Evolutionary conservation across 495 filamentous ascomycete genomes (phyloP), one percentile per base, ranked within the genome.

Genomic region (Endocarpon pusillum): DNA sequence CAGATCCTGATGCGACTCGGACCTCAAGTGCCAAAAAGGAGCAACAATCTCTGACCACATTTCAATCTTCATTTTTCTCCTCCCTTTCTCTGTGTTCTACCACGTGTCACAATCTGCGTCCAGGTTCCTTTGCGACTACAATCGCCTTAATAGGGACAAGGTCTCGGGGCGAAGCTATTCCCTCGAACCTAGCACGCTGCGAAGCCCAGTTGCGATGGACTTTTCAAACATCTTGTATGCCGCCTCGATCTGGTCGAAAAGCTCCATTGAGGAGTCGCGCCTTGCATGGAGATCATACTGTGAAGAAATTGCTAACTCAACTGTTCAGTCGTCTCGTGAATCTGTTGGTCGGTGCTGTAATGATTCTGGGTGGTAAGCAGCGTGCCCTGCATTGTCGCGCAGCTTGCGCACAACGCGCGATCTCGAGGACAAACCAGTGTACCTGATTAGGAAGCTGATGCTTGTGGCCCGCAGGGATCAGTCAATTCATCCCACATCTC

Each of bases 361-460:
- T 96, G 83, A 61, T 92, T 17, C 59, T 92, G 11, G 87, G 87
- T 33, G 89, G 86, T 36, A 77, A 96, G 49, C 69, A 69, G 42
- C 84, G 94, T 55, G 92, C 94, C 68, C 86, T 81, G 45, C 57
- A 62, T 12, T 45, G 67, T 21, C 33, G 14, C 28, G 14, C 12
- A 17, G 5, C 19, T n/a, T 31, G 19, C 12, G 28, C 5, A 4
- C 12, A 31, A 5, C 28, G 7, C 28, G 12, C 5, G 28, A 8
- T 25, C 23, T 25, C 8, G 8, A 25, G 8, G 23, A 25, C n/a
- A n/a, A n/a, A n/a, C n/a, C n/a, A n/a, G n/a, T 25, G 8, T 25
- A 8, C 12, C 23, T 12, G 8, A 8, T 25, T 25, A 25, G 8
- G 23, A 12, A 25, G 23, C 23, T 25, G 23, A 25, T 12, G 8